Base-by-base conservation (phyloP, 2,329 filamentous ascomycete genomes). In the Endoconidiophora laricicola region DNA sequence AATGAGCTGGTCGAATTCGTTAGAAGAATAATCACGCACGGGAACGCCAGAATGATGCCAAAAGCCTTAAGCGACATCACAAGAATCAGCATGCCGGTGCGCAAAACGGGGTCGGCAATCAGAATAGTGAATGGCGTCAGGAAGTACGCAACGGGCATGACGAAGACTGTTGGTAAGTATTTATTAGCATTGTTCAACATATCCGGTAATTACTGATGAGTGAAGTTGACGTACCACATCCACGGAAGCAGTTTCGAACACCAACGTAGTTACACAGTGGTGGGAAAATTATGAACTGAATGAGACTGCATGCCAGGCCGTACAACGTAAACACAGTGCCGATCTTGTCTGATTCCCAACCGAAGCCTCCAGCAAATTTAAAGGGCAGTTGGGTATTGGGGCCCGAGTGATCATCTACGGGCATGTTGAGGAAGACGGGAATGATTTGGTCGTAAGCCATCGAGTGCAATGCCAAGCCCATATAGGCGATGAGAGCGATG, bases 231-330 rank as follows among this genome's bases (percentile, higher is more conserved):
- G 55, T 62, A 70, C 69, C 67, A 56, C 79, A 78, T n/a, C 72
- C 65, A 55, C 78, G 79, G 57, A 86, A 81, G 62, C 84, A 91
- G 48, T 69, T 72, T 14, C 94, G 67, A 0, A 87, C 77, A 4
- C 90, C 90, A 55, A 77, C 86, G 20, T 71, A 72, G 29, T 76
- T 71, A 44, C 87, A 87, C 1, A 90, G 65, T 0, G 76, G 70
- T 0, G 90, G 87, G 61, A 94, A 95, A 49, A 93, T 60, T 46
- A 91, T 67, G 62, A 98, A 94, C 62, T 96, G 91, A 43, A 86
- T 75, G 16, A 91, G 57, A 59, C 88, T 86, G 56, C 85, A 86
- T 7, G 79, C 69, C 47, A 93, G 68, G 18, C 86, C 87, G 61
- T 90, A 93, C 3, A 85, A 59, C 1, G 85, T 91, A 63, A 93